Evolutionary conservation across 176 grass and related monocot species (phyloP).

Genomic region (Oryza australiensis): DNA sequence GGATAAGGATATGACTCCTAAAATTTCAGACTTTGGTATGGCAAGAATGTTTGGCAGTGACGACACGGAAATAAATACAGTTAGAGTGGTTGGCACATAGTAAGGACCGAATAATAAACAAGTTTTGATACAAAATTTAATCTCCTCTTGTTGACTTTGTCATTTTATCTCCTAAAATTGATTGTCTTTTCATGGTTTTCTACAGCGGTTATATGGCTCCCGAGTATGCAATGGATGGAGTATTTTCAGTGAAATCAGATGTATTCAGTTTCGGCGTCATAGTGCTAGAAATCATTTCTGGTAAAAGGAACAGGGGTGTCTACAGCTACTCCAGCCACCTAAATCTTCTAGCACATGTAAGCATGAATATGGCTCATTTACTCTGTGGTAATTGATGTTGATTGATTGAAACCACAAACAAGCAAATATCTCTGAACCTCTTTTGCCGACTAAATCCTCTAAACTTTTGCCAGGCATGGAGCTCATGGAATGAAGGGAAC

Average conservation of each 20-base stretch:
- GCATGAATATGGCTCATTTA: background rate
- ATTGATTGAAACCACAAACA: background rate
- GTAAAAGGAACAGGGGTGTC: constrained; percentile 56
- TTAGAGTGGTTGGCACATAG: constrained; percentile 81
- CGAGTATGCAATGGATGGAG: constrained; percentile 66
- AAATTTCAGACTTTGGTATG: constrained; percentile 89
- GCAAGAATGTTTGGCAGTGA: constrained; percentile 66
- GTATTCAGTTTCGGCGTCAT: constrained; percentile 72
- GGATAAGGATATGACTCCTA: constrained; percentile 71
- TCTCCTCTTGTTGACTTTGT: background rate
- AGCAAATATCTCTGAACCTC: background rate
- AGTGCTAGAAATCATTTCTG: constrained; percentile 57
- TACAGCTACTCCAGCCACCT: constrained; percentile 40
- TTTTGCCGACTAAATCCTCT: too few relatives aligned
- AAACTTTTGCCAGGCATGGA: constrained; percentile 45
- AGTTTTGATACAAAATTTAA: background rate
- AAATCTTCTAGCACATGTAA: constrained; percentile 63
- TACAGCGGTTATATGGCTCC: constrained; percentile 69
- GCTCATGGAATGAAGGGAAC: constrained; percentile 41
- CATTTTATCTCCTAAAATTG: background rate
- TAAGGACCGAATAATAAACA: constrained; percentile 34
- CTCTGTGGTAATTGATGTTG: background rate
- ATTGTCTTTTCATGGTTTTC: background rate
- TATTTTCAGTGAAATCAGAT: constrained; percentile 69
- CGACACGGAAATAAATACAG: constrained; percentile 54